phyloP scores from a whole-genome alignment of 2,329 filamentous ascomycete genomes.

The Epicoccum sorghinum region DNA sequence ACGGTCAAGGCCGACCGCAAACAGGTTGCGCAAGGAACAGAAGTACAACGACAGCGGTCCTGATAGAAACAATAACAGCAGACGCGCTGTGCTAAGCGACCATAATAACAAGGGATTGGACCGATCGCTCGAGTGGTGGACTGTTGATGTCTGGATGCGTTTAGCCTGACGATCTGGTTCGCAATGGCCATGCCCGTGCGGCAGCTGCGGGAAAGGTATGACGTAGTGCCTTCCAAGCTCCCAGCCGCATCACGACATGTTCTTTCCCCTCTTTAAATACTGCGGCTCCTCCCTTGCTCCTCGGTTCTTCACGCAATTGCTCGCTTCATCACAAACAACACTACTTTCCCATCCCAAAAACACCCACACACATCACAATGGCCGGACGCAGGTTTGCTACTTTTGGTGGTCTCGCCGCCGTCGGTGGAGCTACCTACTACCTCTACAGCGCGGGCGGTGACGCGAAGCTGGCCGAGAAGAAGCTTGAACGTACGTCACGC shows the following conservation, averaged over 20 bases:
- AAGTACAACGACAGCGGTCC: constrained; percentile 5
- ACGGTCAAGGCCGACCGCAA: constrained; percentile 7
- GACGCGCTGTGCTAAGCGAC: constrained; percentile 1
- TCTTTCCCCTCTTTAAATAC: constrained; percentile 35
- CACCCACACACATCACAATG: constrained; percentile 28
- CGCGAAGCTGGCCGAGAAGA: constrained; percentile 81
- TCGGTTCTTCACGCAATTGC: constrained; percentile 12
- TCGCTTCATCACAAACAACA: constrained; percentile 13
- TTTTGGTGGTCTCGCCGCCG: constrained; percentile 47
- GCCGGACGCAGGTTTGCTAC: constrained; percentile 33
- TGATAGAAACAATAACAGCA: neutral
- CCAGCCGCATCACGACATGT: constrained; percentile 15
- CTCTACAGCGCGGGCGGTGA: constrained; percentile 85
- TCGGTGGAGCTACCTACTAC: constrained; percentile 80
- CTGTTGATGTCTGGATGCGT: constrained; percentile 2
- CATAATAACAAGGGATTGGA: neutral
- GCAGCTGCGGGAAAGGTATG: constrained; percentile 4
- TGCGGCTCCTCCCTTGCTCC: constrained; percentile 8
- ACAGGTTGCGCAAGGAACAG: constrained; percentile 5
- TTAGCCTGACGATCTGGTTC: constrained; percentile 17
- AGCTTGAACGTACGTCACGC: constrained; percentile 74
- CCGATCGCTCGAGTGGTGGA: neutral
- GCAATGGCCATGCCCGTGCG: constrained; percentile 14
- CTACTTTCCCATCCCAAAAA: constrained; percentile 4
- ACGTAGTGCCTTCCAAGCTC: constrained; percentile 12